Evolutionary conservation across 805 yeast species (phyloP).

Genomic region (Ogataea parapolymorpha): DNA sequence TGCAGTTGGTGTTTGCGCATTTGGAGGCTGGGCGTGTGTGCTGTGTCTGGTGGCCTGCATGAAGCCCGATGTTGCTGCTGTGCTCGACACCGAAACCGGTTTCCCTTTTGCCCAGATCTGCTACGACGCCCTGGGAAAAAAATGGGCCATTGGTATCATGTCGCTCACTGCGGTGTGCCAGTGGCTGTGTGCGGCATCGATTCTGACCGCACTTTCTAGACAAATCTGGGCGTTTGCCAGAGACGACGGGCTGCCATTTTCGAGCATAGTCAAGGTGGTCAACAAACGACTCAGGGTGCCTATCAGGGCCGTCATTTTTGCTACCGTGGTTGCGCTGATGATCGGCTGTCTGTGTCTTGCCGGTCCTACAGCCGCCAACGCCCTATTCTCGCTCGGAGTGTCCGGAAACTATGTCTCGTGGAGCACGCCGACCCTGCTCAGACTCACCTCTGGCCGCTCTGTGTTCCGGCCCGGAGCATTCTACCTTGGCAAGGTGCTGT

Average conservation of each 20-base stretch:
- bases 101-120: conserved; percentile 65
- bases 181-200: conserved; percentile 62
- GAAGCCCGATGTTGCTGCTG: conserved; percentile 39
- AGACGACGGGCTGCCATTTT: conserved; percentile 70
- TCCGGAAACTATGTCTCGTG: conserved; percentile 63
- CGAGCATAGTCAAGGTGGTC: conserved; percentile 53
- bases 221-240: conserved; percentile 76
- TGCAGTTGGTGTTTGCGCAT: conserved; percentile 54
- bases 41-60: conserved; percentile 54
- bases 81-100: conserved; percentile 46
- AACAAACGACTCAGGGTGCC: conserved; percentile 59
- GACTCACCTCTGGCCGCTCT: conserved; percentile 49
- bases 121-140: conserved; percentile 57
- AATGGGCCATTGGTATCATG: conserved; percentile 65
- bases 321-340: conserved; percentile 45
- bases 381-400: conserved; percentile 59
- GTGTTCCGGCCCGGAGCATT: conserved; percentile 68
- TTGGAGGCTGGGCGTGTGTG: conserved; percentile 54
- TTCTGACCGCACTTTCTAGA: conserved; percentile 61
- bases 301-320: conserved; percentile 56
- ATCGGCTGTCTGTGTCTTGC: conserved; percentile 59
- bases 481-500: conserved; percentile 52
- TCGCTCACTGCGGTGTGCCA: conserved; percentile 55
- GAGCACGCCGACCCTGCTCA: conserved; percentile 55
- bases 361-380: conserved; percentile 58